Percentiles rank a stretch among this genome's conserved stretches.
These are phyloP conservation scores for Serendipita sp. DNA, from an alignment of 768 basidiomycete species.

Conservation along the genomic window DNA sequence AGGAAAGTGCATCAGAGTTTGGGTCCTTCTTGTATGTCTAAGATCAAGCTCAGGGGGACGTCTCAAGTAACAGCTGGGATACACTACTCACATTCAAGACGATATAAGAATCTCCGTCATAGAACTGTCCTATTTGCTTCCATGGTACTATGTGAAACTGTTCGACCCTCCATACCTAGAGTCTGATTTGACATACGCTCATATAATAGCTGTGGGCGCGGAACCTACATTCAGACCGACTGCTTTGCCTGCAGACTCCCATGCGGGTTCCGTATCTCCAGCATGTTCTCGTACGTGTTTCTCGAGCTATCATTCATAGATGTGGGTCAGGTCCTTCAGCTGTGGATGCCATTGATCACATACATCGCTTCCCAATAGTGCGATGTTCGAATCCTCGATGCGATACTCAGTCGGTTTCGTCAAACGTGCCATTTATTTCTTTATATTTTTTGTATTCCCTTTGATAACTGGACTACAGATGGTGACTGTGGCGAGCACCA, in stretches of 20 bases:
- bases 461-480: too few species aligned
- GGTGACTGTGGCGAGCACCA: too few species aligned
- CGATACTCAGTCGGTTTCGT: slow-evolving; percentile 36
- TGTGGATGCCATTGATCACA: slow-evolving; percentile 13
- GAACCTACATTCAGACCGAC: slow-evolving; percentile 25
- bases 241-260: slow-evolving; percentile 30
- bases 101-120: slow-evolving; percentile 51
- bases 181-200: too few species aligned
- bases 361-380: slow-evolving; percentile 47
- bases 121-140: slow-evolving; percentile 39
- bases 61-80: background rate
- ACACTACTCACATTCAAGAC: slow-evolving; percentile 34
- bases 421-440: slow-evolving; percentile 24
- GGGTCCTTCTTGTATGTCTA: slow-evolving; percentile 45
- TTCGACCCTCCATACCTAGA: slow-evolving; percentile 39
- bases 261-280: slow-evolving; percentile 35
- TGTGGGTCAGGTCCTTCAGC: too few species aligned
- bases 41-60: background rate
- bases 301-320: slow-evolving; percentile 28
- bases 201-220: too few species aligned
- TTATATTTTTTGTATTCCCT: background rate
- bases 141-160: slow-evolving; percentile 38
- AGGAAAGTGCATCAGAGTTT: slow-evolving; percentile 31
- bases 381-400: slow-evolving; percentile 48
- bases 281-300: slow-evolving; percentile 37